Evolutionary conservation across 148 eudicot genomes (phyloP).

Genomic region (Persicaria tinctoria): DNA sequence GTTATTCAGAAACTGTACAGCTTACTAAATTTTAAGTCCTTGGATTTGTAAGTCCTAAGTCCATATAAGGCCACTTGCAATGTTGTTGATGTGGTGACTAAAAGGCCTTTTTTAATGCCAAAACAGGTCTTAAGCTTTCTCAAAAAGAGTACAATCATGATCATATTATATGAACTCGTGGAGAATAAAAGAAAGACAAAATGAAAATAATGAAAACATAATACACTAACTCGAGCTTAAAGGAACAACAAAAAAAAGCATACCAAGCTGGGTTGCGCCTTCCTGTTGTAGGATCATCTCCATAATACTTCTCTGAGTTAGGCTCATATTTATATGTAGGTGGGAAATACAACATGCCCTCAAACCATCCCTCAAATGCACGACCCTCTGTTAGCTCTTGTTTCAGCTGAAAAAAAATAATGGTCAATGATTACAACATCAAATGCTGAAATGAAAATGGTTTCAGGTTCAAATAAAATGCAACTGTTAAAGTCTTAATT

Average conservation of each 20-base stretch:
- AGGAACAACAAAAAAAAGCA: slow-evolving; percentile 9
- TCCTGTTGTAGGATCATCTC: slow-evolving; percentile 77
- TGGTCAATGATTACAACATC: slow-evolving; percentile 7
- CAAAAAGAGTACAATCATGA: neutral
- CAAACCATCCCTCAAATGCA: slow-evolving; percentile 93
- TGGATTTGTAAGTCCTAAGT: too few species aligned
- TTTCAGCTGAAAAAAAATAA: slow-evolving; percentile 47
- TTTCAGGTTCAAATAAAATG: neutral
- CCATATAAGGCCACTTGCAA: too few species aligned
- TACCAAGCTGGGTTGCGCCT: slow-evolving; percentile 98
- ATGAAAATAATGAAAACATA: too few species aligned
- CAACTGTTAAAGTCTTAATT: neutral
- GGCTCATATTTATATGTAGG: slow-evolving; percentile 92
- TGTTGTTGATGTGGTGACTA: too few species aligned
- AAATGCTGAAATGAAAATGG: neutral
- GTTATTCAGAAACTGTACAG: too few species aligned
- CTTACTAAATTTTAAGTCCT: too few species aligned
- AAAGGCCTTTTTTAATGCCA: neutral
- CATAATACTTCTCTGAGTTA: slow-evolving; percentile 64
- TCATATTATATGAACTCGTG: neutral
- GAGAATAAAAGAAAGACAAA: slow-evolving; percentile 3
- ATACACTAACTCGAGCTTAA: neutral
- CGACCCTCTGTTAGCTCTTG: slow-evolving; percentile 67
- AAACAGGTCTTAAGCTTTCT: neutral
- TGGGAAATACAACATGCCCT: slow-evolving; percentile 67